These are phyloP conservation scores for Sphaceloma murrayae DNA, from an alignment of 2,329 filamentous ascomycete genomes.

Conservation along the genomic window DNA sequence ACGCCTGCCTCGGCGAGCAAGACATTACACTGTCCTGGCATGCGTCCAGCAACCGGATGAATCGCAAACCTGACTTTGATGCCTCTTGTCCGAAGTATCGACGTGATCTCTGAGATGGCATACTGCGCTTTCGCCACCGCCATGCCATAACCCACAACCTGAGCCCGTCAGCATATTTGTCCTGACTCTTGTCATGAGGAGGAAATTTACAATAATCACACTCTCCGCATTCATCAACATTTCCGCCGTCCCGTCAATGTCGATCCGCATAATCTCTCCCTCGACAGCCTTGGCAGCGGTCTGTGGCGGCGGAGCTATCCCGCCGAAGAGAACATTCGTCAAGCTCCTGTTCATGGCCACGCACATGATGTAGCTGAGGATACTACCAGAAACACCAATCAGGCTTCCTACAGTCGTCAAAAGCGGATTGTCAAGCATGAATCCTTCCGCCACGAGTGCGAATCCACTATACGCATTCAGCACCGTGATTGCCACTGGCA, in stretches of 20 bases:
- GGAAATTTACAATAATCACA: conserved; percentile 58
- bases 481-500: conserved; percentile 86
- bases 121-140: conserved; percentile 90
- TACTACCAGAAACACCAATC: conserved; percentile 81
- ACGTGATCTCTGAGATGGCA: conserved; percentile 73
- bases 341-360: conserved; percentile 85
- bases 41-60: conserved; percentile 79
- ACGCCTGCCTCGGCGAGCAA: conserved; percentile 79
- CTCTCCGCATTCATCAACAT: conserved; percentile 65
- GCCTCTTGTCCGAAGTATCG: conserved; percentile 61
- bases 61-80: conserved; percentile 82
- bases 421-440: conserved; percentile 83
- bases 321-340: conserved; percentile 83
- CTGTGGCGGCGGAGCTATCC: conserved; percentile 53
- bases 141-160: conserved; percentile 81
- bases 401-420: conserved; percentile 77
- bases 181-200: background rate
- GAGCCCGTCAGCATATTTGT: conserved; percentile 19
- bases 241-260: conserved; percentile 71
- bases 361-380: conserved; percentile 79
- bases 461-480: conserved; percentile 88
- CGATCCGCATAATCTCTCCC: conserved; percentile 67
- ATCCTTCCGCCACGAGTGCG: conserved; percentile 77
- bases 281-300: conserved; percentile 64
- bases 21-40: conserved; percentile 91